phyloP scores from a whole-genome alignment of 2,329 filamentous ascomycete genomes.

The Emmonsiellopsis sp. region DNA sequence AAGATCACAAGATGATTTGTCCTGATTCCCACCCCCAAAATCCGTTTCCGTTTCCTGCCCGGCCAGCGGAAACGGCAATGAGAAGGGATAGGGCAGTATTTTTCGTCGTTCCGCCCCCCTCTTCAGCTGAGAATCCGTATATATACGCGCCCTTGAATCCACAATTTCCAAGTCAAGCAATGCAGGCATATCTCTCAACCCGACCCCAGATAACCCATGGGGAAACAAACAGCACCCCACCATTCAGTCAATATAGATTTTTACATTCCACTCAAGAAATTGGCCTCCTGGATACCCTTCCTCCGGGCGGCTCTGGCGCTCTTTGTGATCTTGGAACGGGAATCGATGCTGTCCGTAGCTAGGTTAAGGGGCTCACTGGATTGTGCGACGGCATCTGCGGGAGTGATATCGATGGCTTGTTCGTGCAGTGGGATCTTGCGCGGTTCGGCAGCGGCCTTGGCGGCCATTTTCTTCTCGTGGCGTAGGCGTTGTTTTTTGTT shows the following conservation, averaged over 20 bases:
- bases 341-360: constrained; percentile 28
- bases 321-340: constrained; percentile 34
- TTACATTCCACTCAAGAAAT: constrained; percentile 41
- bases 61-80: no score
- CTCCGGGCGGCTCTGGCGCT: constrained; percentile 37
- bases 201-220: no score
- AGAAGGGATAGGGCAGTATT: no score
- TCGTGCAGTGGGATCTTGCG: constrained; percentile 37
- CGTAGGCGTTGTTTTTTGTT: constrained; percentile 41
- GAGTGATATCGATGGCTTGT: constrained; percentile 37
- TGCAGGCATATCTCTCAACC: no score
- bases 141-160: no score
- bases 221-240: no score
- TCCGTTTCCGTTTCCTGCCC: no score
- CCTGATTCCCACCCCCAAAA: no score
- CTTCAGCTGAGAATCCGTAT: no score
- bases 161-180: no score
- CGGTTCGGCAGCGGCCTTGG: constrained; percentile 29
- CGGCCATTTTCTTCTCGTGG: constrained; percentile 39
- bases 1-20: no score
- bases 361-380: constrained; percentile 20
- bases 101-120: no score
- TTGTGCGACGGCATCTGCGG: constrained; percentile 19
- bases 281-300: constrained; percentile 38
- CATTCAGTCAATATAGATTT: background rate